Base-by-base conservation (phyloP, 345 rosid species). In the Hibiscus syriacus region DNA sequence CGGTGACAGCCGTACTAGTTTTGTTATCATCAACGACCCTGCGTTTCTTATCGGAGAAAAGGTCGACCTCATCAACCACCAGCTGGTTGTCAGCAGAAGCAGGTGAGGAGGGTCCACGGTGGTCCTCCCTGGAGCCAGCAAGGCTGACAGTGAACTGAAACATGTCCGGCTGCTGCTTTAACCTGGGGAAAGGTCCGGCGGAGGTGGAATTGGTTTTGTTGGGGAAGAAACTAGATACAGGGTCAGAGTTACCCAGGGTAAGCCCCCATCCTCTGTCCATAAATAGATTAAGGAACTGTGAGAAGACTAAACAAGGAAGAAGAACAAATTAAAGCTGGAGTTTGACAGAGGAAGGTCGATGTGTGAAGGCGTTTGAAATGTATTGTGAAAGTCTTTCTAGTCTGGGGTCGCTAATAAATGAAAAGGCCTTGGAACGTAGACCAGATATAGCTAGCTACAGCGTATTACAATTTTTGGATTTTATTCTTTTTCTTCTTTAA, bases 251-350 rank as follows among this genome's bases (percentile, higher is more conserved):
- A 48, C 53, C 89, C 70, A 87, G 92, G 71, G 97, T 79, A 22
- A 85, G 93, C 55, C 90, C 88, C 91, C 95, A 90, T 72, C 93
- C 87, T 72, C 76, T 87, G 83, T 90, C 98, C 98, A 92, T 92
- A 84, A 77, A 88, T 74, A 60, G 72, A 36, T 8, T 2, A 30
- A 39, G 14, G 17, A 39, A 0, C 1, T 1, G 2, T 1, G 19
- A 19, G 25, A 9, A 41, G 25, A 23, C 34, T 36, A 38, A 20
- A 7, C 19, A n/a, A n/a, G n/a, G n/a, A n/a, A n/a, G n/a, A n/a
- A 43, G n/a, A 14, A n/a, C 23, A 43, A 65, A 68, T 49, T 63
- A 19, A 63, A 74, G 73, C 46, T 50, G 46, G 29, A 71, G 22
- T 55, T 50, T 38, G 30, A 16, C 5, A 30, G 12, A 72, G 20